Conservation (phyloP, 768 basidiomycete species). For the Suillus tomentosus region DNA sequence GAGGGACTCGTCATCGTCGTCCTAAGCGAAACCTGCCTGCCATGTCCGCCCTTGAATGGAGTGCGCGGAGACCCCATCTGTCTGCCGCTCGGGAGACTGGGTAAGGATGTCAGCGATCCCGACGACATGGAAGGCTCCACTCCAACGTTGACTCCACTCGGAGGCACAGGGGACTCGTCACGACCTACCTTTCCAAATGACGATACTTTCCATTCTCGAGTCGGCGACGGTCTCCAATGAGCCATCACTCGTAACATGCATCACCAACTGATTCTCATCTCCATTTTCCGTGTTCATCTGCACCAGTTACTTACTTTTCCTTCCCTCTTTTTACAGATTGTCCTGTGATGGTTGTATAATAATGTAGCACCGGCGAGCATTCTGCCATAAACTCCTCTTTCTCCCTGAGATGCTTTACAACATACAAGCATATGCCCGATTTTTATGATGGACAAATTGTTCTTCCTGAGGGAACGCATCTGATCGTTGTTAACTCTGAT, state of each 20-base stretch:
- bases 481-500: neutral
- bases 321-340: neutral
- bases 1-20: no score
- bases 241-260: slow-evolving; percentile 79
- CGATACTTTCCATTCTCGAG: slow-evolving; percentile 75
- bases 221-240: slow-evolving; percentile 70
- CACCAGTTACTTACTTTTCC: slow-evolving; percentile 11
- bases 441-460: slow-evolving; percentile 55
- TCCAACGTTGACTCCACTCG: no score
- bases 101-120: no score
- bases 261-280: slow-evolving; percentile 47
- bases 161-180: no score
- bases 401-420: slow-evolving; percentile 50
- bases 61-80: no score
- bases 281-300: slow-evolving; percentile 12
- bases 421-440: slow-evolving; percentile 81
- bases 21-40: no score
- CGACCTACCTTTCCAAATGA: slow-evolving; percentile 38
- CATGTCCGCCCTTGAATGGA: no score
- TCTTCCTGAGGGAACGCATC: slow-evolving; percentile 45
- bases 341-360: neutral
- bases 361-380: slow-evolving; percentile 2
- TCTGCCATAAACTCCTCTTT: slow-evolving; percentile 4
- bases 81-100: no score
- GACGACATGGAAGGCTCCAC: no score